These are phyloP conservation scores for Rauvolfia tetraphylla DNA, from an alignment of 257 asterid species.

Conservation along the genomic window DNA sequence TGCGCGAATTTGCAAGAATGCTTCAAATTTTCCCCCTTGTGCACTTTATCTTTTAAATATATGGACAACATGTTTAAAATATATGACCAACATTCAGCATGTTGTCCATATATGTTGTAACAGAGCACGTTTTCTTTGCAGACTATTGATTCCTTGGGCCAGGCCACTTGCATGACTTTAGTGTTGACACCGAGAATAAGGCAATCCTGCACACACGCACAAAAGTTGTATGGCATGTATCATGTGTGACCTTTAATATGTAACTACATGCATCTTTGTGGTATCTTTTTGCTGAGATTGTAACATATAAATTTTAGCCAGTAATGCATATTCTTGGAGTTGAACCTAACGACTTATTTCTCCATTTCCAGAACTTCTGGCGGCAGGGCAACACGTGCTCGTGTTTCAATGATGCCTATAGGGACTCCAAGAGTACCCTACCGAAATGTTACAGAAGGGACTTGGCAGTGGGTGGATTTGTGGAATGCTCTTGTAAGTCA, in stretches of 20 bases:
- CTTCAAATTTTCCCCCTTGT: background rate
- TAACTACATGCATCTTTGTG: background rate
- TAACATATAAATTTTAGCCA: background rate
- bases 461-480: slow-evolving; percentile 93
- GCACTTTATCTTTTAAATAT: background rate
- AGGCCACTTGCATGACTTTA: background rate
- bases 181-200: background rate
- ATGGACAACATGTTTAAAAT: background rate
- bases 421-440: slow-evolving; percentile 92
- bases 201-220: background rate
- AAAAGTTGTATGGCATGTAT: background rate
- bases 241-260: background rate
- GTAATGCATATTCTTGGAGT: slow-evolving; percentile 1
- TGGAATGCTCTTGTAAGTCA: slow-evolving; percentile 96
- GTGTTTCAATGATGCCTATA: slow-evolving; percentile 85
- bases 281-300: background rate
- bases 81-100: background rate
- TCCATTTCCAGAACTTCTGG: slow-evolving; percentile 35
- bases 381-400: slow-evolving; percentile 50
- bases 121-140: background rate
- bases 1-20: background rate
- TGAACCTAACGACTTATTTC: slow-evolving; percentile 10
- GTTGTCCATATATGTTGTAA: background rate
- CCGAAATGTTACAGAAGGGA: slow-evolving; percentile 63
- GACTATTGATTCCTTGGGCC: background rate